Evolutionary conservation across 441 rosid species (phyloP).

Genomic region (Dalechampia spathulata): DNA sequence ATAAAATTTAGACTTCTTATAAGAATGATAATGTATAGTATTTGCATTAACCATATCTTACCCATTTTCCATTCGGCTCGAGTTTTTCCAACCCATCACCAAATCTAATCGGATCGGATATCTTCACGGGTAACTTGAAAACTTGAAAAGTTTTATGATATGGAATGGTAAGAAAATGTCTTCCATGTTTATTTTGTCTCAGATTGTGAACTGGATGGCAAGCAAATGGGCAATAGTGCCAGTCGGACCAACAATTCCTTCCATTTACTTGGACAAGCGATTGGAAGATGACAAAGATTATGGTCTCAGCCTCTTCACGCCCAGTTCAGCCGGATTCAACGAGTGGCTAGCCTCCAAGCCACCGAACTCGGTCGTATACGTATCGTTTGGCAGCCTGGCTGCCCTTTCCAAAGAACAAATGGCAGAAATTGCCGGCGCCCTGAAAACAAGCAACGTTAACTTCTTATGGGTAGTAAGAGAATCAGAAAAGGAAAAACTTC

Average conservation of each 20-base stretch:
- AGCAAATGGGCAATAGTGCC: constrained; percentile 21
- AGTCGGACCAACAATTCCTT: constrained; percentile 40
- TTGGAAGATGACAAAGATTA: constrained; percentile 23
- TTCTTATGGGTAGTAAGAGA: constrained; percentile 17
- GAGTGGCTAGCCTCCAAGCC: constrained; percentile 11
- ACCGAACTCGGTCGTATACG: constrained; percentile 6
- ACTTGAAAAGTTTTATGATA: no score
- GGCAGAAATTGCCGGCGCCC: constrained; percentile 4
- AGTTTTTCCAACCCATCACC: no score
- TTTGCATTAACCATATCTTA: no score
- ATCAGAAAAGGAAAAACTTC: constrained; percentile 7
- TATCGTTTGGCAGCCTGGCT: constrained; percentile 9
- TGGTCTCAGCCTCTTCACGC: constrained; percentile 9
- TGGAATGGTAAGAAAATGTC: no score
- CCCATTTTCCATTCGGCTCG: no score
- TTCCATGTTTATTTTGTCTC: background rate
- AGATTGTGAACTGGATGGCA: constrained; percentile 34
- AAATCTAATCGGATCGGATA: no score
- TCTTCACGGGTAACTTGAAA: no score
- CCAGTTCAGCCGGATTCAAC: background rate
- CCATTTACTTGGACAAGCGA: constrained; percentile 36
- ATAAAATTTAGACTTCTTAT: no score
- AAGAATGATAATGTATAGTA: no score
- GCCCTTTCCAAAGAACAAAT: constrained; percentile 6
- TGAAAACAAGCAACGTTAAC: background rate